A percentile compares a stretch with the other conserved stretches of the same genome.
Evolutionary conservation across 2,329 filamentous ascomycete genomes (phyloP).

Genomic region (Periglandula ipomoeae): DNA sequence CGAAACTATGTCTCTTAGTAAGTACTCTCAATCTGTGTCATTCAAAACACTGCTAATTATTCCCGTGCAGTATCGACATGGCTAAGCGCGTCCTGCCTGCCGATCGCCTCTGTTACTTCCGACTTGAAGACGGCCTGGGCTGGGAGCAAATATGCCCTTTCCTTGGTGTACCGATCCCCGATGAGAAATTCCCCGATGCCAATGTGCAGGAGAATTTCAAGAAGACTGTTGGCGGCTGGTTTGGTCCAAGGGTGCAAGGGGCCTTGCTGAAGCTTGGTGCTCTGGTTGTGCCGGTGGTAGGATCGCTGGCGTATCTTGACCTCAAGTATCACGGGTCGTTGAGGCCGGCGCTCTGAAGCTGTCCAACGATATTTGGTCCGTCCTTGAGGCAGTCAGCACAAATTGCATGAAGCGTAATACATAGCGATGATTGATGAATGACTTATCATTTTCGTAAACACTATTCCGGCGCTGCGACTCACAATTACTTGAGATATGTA

Average conservation of each 20-base stretch:
- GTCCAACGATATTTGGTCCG: too few species aligned
- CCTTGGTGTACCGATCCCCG: conserved; percentile 20
- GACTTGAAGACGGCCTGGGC: conserved; percentile 25
- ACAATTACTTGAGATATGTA: too few species aligned
- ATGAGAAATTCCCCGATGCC: conserved; percentile 5
- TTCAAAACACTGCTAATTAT: not conserved
- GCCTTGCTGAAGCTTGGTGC: not conserved
- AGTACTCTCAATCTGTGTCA: not conserved
- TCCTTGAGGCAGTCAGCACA: too few species aligned
- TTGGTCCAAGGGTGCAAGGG: not conserved
- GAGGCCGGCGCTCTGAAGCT: not conserved
- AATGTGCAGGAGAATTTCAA: conserved; percentile 1
- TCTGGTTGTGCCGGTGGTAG: not conserved
- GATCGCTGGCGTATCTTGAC: not conserved
- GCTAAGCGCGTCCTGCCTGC: conserved; percentile 18
- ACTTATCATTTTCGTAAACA: too few species aligned
- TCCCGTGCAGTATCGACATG: conserved; percentile 14
- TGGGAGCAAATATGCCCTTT: conserved; percentile 28
- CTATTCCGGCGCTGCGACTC: too few species aligned
- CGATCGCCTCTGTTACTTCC: conserved; percentile 19
- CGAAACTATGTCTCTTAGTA: conserved; percentile 4
- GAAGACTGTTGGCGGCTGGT: not conserved
- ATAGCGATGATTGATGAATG: too few species aligned
- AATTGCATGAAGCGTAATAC: too few species aligned
- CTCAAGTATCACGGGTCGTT: conserved; percentile 4